A percentile compares a stretch with the other conserved stretches of the same genome.
Evolutionary conservation across 176 grass and related monocot genomes (phyloP).

Genomic region (maize (Zea mays)): Zm-B73-REFERENCE-NAM-5.0 NC_050101.1:97121001-97121500

Average conservation of each 20-base stretch:
- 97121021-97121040: conserved; percentile 89
- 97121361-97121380: conserved; percentile 29
- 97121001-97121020: conserved; percentile 80
- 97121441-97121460: not conserved
- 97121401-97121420: conserved; percentile 17
- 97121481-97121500: not conserved
- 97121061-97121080: not conserved
- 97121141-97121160: not conserved
- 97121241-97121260: conserved; percentile 97
- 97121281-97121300: conserved; percentile 46
- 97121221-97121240: conserved; percentile 97
- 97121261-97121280: conserved; percentile 99
- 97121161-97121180: not conserved
- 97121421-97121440: conserved; percentile 29
- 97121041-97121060: not conserved
- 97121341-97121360: not conserved
- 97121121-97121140: not conserved
- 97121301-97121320: conserved; percentile 13
- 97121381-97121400: conserved; percentile 10
- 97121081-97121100: no score
- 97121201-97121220: conserved; percentile 22
- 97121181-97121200: not conserved
- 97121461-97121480: not conserved
- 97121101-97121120: not conserved
- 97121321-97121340: conserved; percentile 6